A percentile compares a stretch with the other conserved stretches of the same genome.
Evolutionary conservation across 1,139 yeast genomes (phyloP).

Genomic region (Suhomyces terraborum): DNA sequence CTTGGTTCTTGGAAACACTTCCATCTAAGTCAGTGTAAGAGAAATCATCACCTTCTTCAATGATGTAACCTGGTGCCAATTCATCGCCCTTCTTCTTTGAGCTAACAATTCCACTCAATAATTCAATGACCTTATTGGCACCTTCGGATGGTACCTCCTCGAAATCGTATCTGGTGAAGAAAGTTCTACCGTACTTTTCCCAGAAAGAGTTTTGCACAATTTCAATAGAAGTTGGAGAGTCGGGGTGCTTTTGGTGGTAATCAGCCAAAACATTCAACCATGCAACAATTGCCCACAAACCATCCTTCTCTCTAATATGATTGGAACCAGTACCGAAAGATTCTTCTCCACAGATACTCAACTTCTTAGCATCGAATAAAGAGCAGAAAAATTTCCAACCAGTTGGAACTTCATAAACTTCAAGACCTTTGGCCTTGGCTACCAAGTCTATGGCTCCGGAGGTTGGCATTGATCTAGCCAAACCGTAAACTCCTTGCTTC

Average conservation of each 20-base stretch:
- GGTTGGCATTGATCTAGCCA: conserved; percentile 99
- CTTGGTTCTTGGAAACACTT: conserved; percentile 87
- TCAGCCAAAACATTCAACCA: conserved; percentile 96
- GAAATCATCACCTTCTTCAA: conserved; percentile 83
- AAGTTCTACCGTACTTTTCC: conserved; percentile 94
- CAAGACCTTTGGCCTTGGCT: conserved; percentile 73
- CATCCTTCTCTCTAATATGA: conserved; percentile 97
- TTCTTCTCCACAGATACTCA: conserved; percentile 97
- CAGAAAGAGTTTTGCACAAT: conserved; percentile 85
- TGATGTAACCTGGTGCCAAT: conserved; percentile 49
- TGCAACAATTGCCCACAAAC: conserved; percentile 95
- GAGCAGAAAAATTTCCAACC: conserved; percentile 99
- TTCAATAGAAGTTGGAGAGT: conserved; percentile 64
- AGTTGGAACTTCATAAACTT: conserved; percentile 93
- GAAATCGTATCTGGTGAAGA: conserved; percentile 93
- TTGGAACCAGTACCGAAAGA: conserved; percentile 97
- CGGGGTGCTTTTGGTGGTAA: conserved; percentile 60
- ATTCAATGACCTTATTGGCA: conserved; percentile 68
- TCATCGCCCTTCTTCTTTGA: conserved; percentile 44
- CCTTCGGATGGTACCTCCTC: conserved; percentile 80
- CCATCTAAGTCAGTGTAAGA: conserved; percentile 95
- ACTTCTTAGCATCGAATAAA: conserved; percentile 85
- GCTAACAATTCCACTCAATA: conserved; percentile 47
- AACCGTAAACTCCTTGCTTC: conserved; percentile 82
- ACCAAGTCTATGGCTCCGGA: conserved; percentile 92